Evolutionary conservation across 306 rosid species (phyloP).

Genomic region (Dryas drummondii): DNA sequence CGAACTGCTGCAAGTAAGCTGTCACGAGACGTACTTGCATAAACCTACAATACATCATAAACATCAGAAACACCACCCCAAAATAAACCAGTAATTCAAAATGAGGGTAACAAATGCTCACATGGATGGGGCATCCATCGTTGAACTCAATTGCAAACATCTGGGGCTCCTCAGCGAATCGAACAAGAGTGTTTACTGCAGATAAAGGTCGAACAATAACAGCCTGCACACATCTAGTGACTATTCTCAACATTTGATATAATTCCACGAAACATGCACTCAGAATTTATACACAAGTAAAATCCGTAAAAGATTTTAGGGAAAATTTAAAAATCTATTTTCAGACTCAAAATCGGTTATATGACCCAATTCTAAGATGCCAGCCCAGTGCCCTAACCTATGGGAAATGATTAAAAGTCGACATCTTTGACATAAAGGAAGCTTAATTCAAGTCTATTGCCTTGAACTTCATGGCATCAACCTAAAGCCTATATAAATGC

Average conservation of each 20-base stretch:
- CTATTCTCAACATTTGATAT: conserved; percentile 61
- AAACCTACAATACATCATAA: conserved; percentile 64
- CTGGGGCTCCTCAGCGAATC: conserved; percentile 98
- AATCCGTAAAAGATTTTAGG: neutral
- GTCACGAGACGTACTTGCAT: conserved; percentile 98
- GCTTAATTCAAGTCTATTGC: conserved; percentile 5
- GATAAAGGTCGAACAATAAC: conserved; percentile 97
- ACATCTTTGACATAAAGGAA: neutral
- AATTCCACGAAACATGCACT: conserved; percentile 27
- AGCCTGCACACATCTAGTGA: conserved; percentile 96
- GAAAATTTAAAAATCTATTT: neutral
- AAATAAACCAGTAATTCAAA: conserved; percentile 21
- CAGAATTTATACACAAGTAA: neutral
- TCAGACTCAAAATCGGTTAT: neutral
- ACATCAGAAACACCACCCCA: conserved; percentile 38
- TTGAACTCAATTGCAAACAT: conserved; percentile 98
- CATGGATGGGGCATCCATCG: conserved; percentile 97
- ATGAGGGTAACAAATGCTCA: conserved; percentile 43
- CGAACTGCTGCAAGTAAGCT: conserved; percentile 94
- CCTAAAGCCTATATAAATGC: conserved; percentile 3
- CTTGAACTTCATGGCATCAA: conserved; percentile 15
- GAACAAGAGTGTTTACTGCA: conserved; percentile 85
- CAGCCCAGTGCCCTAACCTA: neutral
- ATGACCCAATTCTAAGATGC: neutral
- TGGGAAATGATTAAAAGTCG: neutral